Evolutionary conservation across 1,139 yeast species (phyloP), one percentile per base, ranked within the genome.

Genomic region (Pichia sp.): DNA sequence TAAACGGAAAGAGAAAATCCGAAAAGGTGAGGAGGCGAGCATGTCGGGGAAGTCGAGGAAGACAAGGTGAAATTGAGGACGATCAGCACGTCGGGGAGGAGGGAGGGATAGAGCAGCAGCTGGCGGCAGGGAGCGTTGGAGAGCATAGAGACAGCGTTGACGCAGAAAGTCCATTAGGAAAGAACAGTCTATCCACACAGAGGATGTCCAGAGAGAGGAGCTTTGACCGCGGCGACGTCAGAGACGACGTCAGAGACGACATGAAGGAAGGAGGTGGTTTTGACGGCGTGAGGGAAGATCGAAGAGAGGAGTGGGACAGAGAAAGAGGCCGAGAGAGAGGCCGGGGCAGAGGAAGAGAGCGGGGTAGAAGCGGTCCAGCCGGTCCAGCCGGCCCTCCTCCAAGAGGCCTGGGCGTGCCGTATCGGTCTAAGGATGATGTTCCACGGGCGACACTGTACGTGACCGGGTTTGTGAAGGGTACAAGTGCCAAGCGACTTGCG

Each of bases 401-500:
- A 19, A 19, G 23, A 19, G 42, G 47, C 8, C 41, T 41, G 13
- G 44, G 45, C 15, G 15, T 15, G 11, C 42, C 48, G 15, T n/a
- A 13, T 15, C 11, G 38, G 8, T 41, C 43, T 29, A 34, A 52
- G 41, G 57, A 59, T 11, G 16, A 42, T 2, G 47, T 42, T 3
- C 63, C 64, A 15, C 55, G 56, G 52, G 62, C 64, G 11, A 63
- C 66, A 8, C 53, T 63, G 26, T 64, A 64, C 44, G 65, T 63
- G 4, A 62, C 62, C 6, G 87, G 90, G 32, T 84, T 85, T 67
- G 68, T 75, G 47, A 77, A 75, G 58, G 87, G 79, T 45, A 73
- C 83, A 54, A 76, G 79, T 66, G 90, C 90, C 32, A 80, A 81
- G 50, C 86, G 81, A 58, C 75, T 85, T 61, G 90, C 89, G 11